Conservation (phyloP, 2,329 filamentous ascomycete species). For the Exophiala xenobiotica region DNA sequence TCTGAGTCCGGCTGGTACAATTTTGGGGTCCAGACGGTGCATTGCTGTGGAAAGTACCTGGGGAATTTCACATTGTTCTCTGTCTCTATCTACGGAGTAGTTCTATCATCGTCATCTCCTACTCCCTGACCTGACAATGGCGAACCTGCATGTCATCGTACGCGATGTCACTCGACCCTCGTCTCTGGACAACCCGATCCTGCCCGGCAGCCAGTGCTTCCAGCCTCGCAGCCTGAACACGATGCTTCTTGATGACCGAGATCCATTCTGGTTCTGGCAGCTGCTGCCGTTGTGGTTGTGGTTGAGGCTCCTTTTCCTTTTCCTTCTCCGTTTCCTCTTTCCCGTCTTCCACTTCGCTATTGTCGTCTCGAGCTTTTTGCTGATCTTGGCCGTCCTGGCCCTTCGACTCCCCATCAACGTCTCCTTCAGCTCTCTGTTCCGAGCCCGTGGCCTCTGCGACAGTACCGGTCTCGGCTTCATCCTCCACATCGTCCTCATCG, state of each 20-base stretch:
- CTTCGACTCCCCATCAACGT: no score
- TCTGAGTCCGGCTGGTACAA: no score
- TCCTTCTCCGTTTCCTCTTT: slow-evolving; percentile 43
- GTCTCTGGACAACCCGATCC: slow-evolving; percentile 15
- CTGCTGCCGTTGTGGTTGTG: background rate
- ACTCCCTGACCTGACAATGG: no score
- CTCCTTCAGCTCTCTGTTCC: no score
- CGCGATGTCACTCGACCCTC: slow-evolving; percentile 12
- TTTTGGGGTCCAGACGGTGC: no score
- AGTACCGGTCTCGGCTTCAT: no score
- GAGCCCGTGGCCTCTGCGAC: no score
- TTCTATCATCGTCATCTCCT: no score
- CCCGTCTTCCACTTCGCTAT: background rate
- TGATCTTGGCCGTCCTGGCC: background rate
- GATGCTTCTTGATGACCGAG: slow-evolving; percentile 31
- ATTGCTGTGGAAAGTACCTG: no score
- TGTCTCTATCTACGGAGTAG: no score
- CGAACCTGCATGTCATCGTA: slow-evolving; percentile 5
- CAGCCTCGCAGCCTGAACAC: slow-evolving; percentile 29
- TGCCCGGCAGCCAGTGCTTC: slow-evolving; percentile 30
- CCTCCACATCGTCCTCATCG: slow-evolving; percentile 42
- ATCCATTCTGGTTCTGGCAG: slow-evolving; percentile 40
- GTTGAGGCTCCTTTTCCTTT: background rate
- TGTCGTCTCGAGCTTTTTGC: background rate
- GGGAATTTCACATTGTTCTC: no score